These are phyloP conservation scores for Styphnolobium japonicum DNA, from an alignment of 306 rosid species.

Conservation along the genomic window DNA sequence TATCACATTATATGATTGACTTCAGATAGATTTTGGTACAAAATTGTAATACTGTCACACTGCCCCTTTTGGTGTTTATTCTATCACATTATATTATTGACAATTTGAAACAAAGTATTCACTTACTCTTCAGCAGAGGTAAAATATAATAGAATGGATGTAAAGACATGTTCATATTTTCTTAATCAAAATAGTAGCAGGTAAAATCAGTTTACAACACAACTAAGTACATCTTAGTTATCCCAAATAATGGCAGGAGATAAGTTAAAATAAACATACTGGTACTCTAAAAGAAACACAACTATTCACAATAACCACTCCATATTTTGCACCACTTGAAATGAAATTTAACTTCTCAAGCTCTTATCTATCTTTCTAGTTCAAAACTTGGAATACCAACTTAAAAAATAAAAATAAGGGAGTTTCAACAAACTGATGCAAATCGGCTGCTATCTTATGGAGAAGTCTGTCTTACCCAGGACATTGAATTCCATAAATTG, in stretches of 20 bases:
- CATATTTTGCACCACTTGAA: neutral
- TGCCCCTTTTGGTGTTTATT: neutral
- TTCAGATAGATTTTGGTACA: neutral
- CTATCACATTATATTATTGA: neutral
- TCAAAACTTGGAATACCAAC: constrained; percentile 6
- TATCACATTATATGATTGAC: neutral
- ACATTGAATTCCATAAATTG: neutral
- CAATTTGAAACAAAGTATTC: neutral
- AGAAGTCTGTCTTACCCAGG: neutral
- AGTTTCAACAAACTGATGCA: neutral
- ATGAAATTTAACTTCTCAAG: neutral
- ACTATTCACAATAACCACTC: neutral
- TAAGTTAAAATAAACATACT: neutral
- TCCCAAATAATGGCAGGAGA: neutral
- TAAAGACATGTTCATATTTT: neutral
- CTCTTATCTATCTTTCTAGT: neutral
- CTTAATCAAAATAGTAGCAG: neutral
- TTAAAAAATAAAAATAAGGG: neutral
- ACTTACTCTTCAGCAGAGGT: neutral
- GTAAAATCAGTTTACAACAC: neutral
- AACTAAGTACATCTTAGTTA: neutral
- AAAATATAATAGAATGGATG: neutral
- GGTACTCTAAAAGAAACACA: neutral
- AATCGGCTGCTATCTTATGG: neutral
- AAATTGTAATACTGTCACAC: neutral